phyloP scores from a whole-genome alignment of 164 flowering plant genomes.

The Tetracentron sinense region DNA sequence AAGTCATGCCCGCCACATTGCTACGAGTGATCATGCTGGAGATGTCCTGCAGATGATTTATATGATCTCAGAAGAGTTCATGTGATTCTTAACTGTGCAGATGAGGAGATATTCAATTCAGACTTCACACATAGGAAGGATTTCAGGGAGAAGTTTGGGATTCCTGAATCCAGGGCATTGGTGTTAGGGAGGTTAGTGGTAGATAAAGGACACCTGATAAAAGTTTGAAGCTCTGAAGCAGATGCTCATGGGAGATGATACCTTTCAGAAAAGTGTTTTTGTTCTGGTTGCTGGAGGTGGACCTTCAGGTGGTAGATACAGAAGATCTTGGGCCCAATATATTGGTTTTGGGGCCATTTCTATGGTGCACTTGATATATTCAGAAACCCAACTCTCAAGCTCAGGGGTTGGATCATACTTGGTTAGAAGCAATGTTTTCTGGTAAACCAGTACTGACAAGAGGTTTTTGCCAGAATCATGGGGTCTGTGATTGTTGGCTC shows the following conservation, averaged over 20 bases:
- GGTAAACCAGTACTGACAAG: constrained; percentile 49
- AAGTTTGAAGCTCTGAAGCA: constrained; percentile 47
- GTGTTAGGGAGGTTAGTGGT: constrained; percentile 47
- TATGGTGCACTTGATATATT: constrained; percentile 53
- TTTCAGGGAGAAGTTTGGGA: constrained; percentile 25
- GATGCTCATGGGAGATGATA: constrained; percentile 27
- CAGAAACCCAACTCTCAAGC: constrained; percentile 51
- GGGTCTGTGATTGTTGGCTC: constrained; percentile 39
- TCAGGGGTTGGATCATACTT: constrained; percentile 53
- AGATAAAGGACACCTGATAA: constrained; percentile 55
- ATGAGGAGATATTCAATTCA: constrained; percentile 39
- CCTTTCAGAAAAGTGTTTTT: constrained; percentile 20
- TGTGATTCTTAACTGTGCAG: constrained; percentile 49
- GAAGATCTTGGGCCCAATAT: constrained; percentile 39
- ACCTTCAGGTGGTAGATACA: constrained; percentile 49
- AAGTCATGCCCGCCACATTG: constrained; percentile 46
- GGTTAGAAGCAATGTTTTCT: constrained; percentile 49
- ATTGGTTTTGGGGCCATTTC: constrained; percentile 49
- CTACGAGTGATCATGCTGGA: constrained; percentile 49
- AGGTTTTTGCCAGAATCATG: constrained; percentile 46
- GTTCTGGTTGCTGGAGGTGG: constrained; percentile 55
- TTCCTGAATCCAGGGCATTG: constrained; percentile 21
- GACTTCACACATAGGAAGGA: constrained; percentile 25
- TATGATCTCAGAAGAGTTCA: constrained; percentile 61
- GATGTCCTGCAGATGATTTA: constrained; percentile 47